Evolutionary conservation across 768 basidiomycete species (phyloP), one percentile per base, ranked within the genome.

Genomic region (Boletus vermiculosoides): DNA sequence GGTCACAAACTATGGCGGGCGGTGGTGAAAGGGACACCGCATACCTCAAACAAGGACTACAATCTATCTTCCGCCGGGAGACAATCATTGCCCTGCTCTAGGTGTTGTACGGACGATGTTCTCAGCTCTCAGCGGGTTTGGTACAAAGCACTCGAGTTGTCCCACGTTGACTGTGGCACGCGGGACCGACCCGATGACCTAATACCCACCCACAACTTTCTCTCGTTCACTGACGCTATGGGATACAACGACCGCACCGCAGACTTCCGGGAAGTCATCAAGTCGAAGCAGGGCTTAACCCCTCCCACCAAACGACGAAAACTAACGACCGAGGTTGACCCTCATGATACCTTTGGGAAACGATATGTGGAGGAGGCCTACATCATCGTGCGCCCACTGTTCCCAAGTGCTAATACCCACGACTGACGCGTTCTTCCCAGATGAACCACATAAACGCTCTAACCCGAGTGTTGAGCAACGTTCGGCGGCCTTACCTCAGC

Each of bases 401-500:
- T 52, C 36, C 46, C 15, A 7, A 23, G 25, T 41, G 20, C 33
- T 30, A 16, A 9, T 37, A 36, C 40, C 41, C 11, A 23, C 25
- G 30, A 30, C 56, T 59, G 46, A 59, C 28, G 37, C 40, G 28
- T 45, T 48, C 11, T 56, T 36, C 36, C 22, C 55, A 94, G 92
- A 73, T 94, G 28, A 84, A 82, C 60, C 89, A 91, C 61, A 87
- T 92, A 54, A 80, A 76, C 58, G 84, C 84, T 5, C 74, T 94
- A 55, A 81, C 81, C 28, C 82, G 80, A 45, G 87, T 95, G 81
- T 81, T 98, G 42, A 70, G 78, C 34, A 79, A 81, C 55, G 84
- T 98, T 56, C 86, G 94, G 15, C 86, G 87, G 53, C 85, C 95
- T 30, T 99, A 99, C 76, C 79, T 98, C 64, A 90, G 87, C 65